Evolutionary conservation across 495 filamentous ascomycete species (phyloP).

Genomic region (Trichoderma virens): DNA sequence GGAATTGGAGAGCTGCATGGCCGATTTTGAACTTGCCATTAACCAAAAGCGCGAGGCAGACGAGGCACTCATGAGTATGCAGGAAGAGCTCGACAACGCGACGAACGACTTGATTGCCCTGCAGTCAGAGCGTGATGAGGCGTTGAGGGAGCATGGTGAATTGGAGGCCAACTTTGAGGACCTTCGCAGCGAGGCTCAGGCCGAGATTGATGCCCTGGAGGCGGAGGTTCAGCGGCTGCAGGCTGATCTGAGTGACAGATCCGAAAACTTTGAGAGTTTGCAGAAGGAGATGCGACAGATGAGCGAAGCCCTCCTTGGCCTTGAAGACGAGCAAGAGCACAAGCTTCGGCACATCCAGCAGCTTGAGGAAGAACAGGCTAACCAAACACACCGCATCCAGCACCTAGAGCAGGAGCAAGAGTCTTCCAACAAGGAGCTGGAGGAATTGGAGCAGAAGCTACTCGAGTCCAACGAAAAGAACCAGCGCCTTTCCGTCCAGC

Average conservation of each 20-base stretch:
- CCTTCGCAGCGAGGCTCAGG: slow-evolving; percentile 70
- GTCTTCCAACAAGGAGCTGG: slow-evolving; percentile 69
- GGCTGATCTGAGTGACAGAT: slow-evolving; percentile 58
- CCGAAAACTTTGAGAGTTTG: slow-evolving; percentile 75
- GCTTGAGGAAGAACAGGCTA: slow-evolving; percentile 61
- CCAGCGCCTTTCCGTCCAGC: slow-evolving; percentile 77
- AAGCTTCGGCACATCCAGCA: slow-evolving; percentile 56
- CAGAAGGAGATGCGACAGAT: slow-evolving; percentile 88
- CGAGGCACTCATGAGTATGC: slow-evolving; percentile 52
- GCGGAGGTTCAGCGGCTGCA: slow-evolving; percentile 64
- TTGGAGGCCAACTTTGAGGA: slow-evolving; percentile 74
- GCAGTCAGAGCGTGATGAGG: slow-evolving; percentile 81
- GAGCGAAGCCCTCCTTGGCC: slow-evolving; percentile 70
- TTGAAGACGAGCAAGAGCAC: slow-evolving; percentile 78
- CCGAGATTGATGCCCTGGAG: slow-evolving; percentile 77
- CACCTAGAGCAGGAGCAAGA: slow-evolving; percentile 67
- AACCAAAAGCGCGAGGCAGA: slow-evolving; percentile 50
- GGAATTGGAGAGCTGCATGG: slow-evolving; percentile 60
- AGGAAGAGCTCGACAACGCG: slow-evolving; percentile 68
- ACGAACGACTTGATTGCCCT: slow-evolving; percentile 75
- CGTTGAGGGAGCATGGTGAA: slow-evolving; percentile 65
- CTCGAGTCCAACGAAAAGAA: slow-evolving; percentile 77
- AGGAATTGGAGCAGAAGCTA: slow-evolving; percentile 65
- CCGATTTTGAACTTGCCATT: slow-evolving; percentile 58
- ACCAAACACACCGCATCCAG: slow-evolving; percentile 41